These are phyloP conservation scores for Paraphoma sp. DNA, from an alignment of 2,329 filamentous ascomycete genomes.

Conservation along the genomic window DNA sequence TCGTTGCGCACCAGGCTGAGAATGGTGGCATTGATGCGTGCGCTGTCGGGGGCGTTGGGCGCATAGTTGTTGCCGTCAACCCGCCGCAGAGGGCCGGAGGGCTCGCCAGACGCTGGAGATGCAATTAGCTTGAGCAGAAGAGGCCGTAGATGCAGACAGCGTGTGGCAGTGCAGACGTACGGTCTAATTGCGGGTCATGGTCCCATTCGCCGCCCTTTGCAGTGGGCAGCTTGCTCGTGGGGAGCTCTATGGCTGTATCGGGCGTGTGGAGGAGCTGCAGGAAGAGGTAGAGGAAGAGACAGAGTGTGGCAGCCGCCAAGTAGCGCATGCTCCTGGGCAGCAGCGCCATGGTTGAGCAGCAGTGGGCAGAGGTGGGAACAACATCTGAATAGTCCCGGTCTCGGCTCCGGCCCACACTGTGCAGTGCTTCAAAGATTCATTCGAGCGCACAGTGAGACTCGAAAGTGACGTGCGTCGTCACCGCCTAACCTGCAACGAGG, in stretches of 20 bases:
- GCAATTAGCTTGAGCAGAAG: conserved; percentile 2
- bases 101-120: conserved; percentile 77
- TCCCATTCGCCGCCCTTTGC: conserved; percentile 65
- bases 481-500: conserved; percentile 6
- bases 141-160: conserved; percentile 43
- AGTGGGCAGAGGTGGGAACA: conserved; percentile 7
- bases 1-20: conserved; percentile 91
- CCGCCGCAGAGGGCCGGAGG: conserved; percentile 76
- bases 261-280: conserved; percentile 74
- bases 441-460: neutral
- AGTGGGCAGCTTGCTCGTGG: conserved; percentile 23
- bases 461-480: conserved; percentile 1
- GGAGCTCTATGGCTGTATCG: conserved; percentile 51
- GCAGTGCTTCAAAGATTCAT: neutral
- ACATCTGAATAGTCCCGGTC: no score
- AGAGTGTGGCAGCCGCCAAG: conserved; percentile 72
- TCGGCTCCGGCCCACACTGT: neutral
- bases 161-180: conserved; percentile 69
- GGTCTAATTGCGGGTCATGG: conserved; percentile 84
- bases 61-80: conserved; percentile 76
- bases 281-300: conserved; percentile 80
- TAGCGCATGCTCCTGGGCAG: conserved; percentile 84
- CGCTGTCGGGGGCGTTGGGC: conserved; percentile 74
- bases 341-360: conserved; percentile 71
- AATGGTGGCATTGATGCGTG: conserved; percentile 91